Base-by-base conservation (phyloP, 768 basidiomycete genomes). In the Phanerodontia chrysosporium region DNA sequence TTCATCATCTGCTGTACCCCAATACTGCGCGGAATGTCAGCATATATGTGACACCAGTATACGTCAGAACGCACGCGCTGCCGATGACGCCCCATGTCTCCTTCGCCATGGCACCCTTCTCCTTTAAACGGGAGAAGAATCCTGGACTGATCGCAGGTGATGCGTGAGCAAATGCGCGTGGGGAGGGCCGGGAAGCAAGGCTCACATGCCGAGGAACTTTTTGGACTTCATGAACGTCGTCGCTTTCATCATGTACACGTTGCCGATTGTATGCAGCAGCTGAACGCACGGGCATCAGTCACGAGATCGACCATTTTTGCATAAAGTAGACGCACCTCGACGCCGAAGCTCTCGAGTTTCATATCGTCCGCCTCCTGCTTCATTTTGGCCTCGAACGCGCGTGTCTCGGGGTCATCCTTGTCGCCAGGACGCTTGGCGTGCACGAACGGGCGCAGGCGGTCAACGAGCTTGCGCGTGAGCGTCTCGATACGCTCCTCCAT, bases 61-160 rank as follows among this genome's bases (percentile, higher is more conserved):
- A 21, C 54, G 56, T 53, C 59, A 42, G 59, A 44, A 27, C 44
- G 75, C 74, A 95, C 87, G 96, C 96, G 79, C 92, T 94, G 35
- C 93, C 92, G 60, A 98, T 89, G 60, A 98, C 89, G 16, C 94
- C 95, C 90, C 93, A 98, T 0, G 95, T 91, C 64, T 99, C 97
- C 73, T 98, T 98, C 27, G 95, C 89, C 54, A 95, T 79, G 0
- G 90, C 73, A 5, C 93, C 94, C 72, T 95, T 95, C 74, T 99
- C 97, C 74, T 96, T 98, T 67, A 99, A 72, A 32, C 90, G 83
- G 30, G 95, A 91, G 76, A 92, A 94, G 77, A 97, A 96, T 18
- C 95, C 95, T 7, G 89, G 88, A 58, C 88, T 89, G 58, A 6
- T 53, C 12, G 28, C 39, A 42, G 18, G 28, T 8, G 25, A 4